phyloP scores from a whole-genome alignment of 2,329 filamentous ascomycete species.

The Nemania serpens region DNA sequence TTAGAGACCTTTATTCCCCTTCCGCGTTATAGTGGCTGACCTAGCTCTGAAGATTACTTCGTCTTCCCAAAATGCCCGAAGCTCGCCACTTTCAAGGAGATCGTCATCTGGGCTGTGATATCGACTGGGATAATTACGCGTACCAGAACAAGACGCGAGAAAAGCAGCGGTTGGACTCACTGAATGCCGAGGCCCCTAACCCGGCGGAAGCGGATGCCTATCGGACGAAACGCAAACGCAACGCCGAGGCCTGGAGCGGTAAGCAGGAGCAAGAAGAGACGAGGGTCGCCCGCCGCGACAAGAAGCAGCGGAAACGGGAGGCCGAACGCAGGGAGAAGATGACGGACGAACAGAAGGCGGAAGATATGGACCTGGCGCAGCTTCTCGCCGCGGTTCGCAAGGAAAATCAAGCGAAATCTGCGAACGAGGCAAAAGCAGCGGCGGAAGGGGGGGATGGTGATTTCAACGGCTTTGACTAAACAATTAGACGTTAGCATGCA shows the following conservation, averaged over 20 bases:
- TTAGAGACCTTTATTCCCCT: not conserved
- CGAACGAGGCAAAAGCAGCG: conserved; percentile 36
- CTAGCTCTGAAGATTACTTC: conserved; percentile 57
- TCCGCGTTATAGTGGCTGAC: not conserved
- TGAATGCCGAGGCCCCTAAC: conserved; percentile 45
- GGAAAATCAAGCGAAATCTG: conserved; percentile 55
- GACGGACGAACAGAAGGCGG: conserved; percentile 70
- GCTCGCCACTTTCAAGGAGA: conserved; percentile 74
- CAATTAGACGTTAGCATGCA: not conserved
- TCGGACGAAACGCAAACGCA: conserved; percentile 59
- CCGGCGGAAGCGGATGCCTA: conserved; percentile 42
- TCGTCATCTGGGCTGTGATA: conserved; percentile 61
- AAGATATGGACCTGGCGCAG: conserved; percentile 65
- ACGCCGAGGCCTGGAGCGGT: conserved; percentile 73
- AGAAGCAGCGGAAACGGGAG: conserved; percentile 66
- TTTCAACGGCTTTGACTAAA: conserved; percentile 62
- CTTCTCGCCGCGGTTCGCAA: conserved; percentile 68
- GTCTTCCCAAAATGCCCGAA: conserved; percentile 93
- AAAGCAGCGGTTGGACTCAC: conserved; percentile 62
- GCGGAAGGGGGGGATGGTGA: conserved; percentile 49
- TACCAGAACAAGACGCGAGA: conserved; percentile 77
- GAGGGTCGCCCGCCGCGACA: conserved; percentile 65
- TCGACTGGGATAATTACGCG: conserved; percentile 70
- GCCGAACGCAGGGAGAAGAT: conserved; percentile 66
- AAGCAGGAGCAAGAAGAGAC: conserved; percentile 69